phyloP scores from a whole-genome alignment of 495 filamentous ascomycete genomes.

The Lasiosphaeria miniovina region DNA sequence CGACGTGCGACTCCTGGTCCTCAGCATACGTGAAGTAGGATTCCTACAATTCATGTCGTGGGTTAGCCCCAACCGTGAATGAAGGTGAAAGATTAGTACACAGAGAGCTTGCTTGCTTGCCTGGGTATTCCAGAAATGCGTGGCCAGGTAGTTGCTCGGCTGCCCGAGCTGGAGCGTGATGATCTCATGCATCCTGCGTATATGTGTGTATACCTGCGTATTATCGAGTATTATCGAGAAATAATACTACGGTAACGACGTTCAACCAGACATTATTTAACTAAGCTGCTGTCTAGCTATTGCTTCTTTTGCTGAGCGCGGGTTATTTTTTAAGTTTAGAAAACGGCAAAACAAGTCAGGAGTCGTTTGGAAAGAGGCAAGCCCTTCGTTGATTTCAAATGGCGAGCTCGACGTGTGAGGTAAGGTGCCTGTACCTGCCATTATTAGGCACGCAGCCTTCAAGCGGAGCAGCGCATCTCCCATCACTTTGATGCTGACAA shows the following conservation, averaged over 20 bases:
- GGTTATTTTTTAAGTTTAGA: neutral
- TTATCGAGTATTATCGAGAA: neutral
- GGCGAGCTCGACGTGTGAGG: too few relatives aligned
- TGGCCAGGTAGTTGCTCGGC: constrained; percentile 89
- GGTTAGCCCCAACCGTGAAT: neutral
- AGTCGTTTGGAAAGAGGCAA: too few relatives aligned
- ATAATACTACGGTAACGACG: too few relatives aligned
- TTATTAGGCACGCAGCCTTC: neutral
- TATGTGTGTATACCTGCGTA: neutral
- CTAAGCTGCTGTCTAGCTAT: neutral
- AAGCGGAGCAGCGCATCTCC: neutral
- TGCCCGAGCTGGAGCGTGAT: constrained; percentile 92
- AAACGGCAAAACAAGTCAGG: neutral
- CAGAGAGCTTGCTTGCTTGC: constrained; percentile 19
- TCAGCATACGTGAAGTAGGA: constrained; percentile 92
- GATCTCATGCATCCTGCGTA: constrained; percentile 80
- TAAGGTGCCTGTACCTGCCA: too few relatives aligned
- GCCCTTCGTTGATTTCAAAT: too few relatives aligned
- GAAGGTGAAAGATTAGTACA: constrained; percentile 1
- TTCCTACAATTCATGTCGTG: constrained; percentile 54
- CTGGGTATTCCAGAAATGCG: constrained; percentile 98
- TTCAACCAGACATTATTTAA: neutral
- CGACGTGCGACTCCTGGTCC: constrained; percentile 63
- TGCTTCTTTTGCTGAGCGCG: neutral
- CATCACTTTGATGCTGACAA: neutral